Conservation (phyloP, 1,284 basidiomycete species). For the Apiotrichum laibachii region DNA sequence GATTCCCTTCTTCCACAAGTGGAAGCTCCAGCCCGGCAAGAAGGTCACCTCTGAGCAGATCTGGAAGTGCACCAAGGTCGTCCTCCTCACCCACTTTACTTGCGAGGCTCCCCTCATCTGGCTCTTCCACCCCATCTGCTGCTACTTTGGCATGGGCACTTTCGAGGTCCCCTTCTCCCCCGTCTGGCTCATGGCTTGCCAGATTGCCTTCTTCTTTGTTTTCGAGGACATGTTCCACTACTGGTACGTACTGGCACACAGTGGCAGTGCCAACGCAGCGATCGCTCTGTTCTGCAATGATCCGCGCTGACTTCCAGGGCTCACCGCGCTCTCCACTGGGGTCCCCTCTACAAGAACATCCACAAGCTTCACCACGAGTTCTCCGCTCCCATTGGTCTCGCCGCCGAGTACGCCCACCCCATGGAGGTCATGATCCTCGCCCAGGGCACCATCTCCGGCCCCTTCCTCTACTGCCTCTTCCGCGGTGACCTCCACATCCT, state of each 20-base stretch:
- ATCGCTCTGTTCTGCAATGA: not conserved
- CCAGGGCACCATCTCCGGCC: constrained; percentile 81
- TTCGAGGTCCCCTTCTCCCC: constrained; percentile 84
- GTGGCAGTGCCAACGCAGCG: not conserved
- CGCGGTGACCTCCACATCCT: constrained; percentile 63
- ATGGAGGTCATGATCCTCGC: constrained; percentile 86
- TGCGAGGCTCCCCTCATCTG: constrained; percentile 94
- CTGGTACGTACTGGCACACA: constrained; percentile 21
- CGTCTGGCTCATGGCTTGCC: constrained; percentile 66
- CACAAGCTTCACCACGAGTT: constrained; percentile 99
- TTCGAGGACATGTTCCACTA: constrained; percentile 92
- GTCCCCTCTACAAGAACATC: constrained; percentile 90
- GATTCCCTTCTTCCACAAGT: constrained; percentile 88
- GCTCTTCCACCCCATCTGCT: constrained; percentile 93
- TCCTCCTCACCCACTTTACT: constrained; percentile 93
- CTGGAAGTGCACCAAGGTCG: constrained; percentile 94
- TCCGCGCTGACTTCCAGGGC: constrained; percentile 50
- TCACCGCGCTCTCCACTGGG: constrained; percentile 86
- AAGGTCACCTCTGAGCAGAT: constrained; percentile 76
- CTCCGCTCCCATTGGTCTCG: constrained; percentile 93
- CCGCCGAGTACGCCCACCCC: constrained; percentile 96
- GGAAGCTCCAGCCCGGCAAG: constrained; percentile 90
- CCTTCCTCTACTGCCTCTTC: constrained; percentile 72
- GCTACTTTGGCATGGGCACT: constrained; percentile 83
- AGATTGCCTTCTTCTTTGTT: constrained; percentile 87